phyloP scores from a whole-genome alignment of 2,329 filamentous ascomycete species.

The Endothia cerciana region DNA sequence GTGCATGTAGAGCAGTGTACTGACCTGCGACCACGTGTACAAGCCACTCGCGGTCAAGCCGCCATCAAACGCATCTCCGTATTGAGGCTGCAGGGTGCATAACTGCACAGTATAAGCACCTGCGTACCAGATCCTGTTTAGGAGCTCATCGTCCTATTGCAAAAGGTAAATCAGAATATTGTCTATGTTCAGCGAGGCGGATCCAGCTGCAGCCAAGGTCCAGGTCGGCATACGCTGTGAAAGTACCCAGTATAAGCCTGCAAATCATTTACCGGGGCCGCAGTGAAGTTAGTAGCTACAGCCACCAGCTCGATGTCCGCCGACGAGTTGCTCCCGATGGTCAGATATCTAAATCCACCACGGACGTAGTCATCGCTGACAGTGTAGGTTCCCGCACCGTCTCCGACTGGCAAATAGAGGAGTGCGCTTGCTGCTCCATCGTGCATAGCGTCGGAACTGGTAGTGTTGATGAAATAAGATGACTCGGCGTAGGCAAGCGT shows the following conservation, averaged over 20 bases:
- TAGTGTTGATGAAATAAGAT: constrained; percentile 10
- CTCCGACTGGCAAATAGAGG: constrained; percentile 5
- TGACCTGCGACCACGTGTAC: constrained; percentile 8
- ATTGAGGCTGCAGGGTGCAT: constrained; percentile 32
- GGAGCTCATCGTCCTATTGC: not conserved
- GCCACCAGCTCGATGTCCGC: constrained; percentile 42
- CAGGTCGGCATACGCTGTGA: constrained; percentile 38
- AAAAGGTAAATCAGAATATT: not conserved
- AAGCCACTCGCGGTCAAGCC: not conserved
- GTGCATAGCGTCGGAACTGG: constrained; percentile 11
- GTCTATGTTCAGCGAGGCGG: too few relatives aligned
- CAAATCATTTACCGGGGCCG: constrained; percentile 37
- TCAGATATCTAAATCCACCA: constrained; percentile 51
- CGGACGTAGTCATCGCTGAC: constrained; percentile 39
- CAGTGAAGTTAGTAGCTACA: constrained; percentile 47
- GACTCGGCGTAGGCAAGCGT: constrained; percentile 15
- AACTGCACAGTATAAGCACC: constrained; percentile 37
- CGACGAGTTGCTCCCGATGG: constrained; percentile 42
- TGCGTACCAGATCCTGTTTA: constrained; percentile 2
- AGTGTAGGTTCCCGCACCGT: constrained; percentile 10
- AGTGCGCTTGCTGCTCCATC: not conserved
- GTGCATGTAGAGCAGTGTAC: not conserved
- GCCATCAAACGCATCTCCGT: constrained; percentile 15
- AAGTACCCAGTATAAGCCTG: constrained; percentile 38
- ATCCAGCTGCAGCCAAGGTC: not conserved